phyloP scores from a whole-genome alignment of 169 alveolate species.

The Cryptosporidium baileyi region DNA sequence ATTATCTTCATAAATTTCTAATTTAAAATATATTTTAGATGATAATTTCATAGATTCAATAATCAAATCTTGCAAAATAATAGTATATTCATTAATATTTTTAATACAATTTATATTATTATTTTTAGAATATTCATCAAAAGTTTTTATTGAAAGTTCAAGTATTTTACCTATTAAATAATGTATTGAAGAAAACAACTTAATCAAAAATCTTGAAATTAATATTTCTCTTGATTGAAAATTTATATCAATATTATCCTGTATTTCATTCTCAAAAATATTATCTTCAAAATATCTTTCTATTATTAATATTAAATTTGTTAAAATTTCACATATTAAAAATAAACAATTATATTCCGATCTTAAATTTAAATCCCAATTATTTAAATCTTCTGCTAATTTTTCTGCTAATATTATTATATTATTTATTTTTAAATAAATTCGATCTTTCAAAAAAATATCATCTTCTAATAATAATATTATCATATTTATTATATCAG shows the following conservation, averaged over 20 bases:
- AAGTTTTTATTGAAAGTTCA: not conserved
- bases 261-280: not conserved
- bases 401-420: no score
- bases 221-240: not conserved
- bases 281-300: not conserved
- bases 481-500: no score
- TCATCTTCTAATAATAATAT: no score
- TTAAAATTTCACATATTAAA: not conserved
- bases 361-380: no score
- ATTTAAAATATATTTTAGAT: not conserved
- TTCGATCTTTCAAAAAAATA: no score
- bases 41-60: not conserved
- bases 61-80: not conserved
- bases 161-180: not conserved
- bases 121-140: not conserved
- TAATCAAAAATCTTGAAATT: constrained; percentile 1
- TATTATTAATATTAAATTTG: not conserved
- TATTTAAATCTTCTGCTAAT: no score
- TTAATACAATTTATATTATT: not conserved
- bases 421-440: no score
- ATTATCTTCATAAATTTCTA: not conserved
- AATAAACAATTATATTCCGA: no score
- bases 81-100: not conserved
- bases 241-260: not conserved
- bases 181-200: constrained; percentile 15